Conservation (phyloP, 2,329 filamentous ascomycete genomes). For the Fusarium tanahbumbuense region DNA sequence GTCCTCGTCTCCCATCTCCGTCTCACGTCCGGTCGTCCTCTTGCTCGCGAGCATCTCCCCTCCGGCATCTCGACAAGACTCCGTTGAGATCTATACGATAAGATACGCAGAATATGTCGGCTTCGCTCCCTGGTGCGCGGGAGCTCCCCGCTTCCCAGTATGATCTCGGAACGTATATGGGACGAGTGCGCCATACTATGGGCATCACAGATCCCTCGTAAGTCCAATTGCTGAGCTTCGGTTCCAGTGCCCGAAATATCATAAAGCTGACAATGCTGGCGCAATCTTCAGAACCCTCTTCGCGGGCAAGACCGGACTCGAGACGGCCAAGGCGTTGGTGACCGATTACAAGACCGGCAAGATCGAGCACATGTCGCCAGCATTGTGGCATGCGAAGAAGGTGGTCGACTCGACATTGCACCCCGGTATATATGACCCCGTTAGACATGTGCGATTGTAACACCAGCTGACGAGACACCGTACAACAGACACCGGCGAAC, state of each 20-base stretch:
- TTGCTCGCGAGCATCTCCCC: slow-evolving; percentile 10
- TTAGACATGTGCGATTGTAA: background rate
- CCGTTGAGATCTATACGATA: slow-evolving; percentile 5
- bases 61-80: slow-evolving; percentile 21
- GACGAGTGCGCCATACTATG: slow-evolving; percentile 88
- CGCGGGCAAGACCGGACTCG: slow-evolving; percentile 80
- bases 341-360: slow-evolving; percentile 88
- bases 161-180: slow-evolving; percentile 94
- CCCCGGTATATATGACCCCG: slow-evolving; percentile 72
- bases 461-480: slow-evolving; percentile 21
- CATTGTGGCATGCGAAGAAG: slow-evolving; percentile 96
- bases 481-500: slow-evolving; percentile 84
- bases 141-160: slow-evolving; percentile 92
- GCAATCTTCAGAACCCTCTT: slow-evolving; percentile 79
- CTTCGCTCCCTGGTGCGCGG: slow-evolving; percentile 74
- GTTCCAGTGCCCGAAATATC: background rate
- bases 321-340: slow-evolving; percentile 85
- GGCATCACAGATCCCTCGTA: slow-evolving; percentile 96
- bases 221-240: slow-evolving; percentile 54
- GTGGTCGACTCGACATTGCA: slow-evolving; percentile 96
- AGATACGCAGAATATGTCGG: slow-evolving; percentile 63
- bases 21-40: slow-evolving; percentile 5
- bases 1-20: background rate
- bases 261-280: slow-evolving; percentile 20
- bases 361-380: slow-evolving; percentile 82